Base-by-base conservation (phyloP, 164 flowering plant genomes). In the Magnolia kwangsiensis region DNA sequence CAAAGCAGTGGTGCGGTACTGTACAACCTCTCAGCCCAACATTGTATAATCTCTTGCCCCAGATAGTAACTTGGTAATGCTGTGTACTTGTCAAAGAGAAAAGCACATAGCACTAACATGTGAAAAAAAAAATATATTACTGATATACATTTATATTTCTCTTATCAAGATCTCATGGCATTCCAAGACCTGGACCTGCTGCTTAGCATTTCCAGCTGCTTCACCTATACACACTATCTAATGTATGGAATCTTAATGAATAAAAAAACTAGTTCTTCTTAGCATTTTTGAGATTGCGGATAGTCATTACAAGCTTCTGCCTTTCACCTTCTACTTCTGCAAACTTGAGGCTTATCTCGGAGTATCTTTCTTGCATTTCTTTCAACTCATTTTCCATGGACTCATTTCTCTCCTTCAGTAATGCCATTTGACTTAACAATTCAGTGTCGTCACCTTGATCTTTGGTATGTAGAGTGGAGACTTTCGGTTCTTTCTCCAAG, bases 271-370 rank as follows among this genome's bases (percentile, higher is more conserved):
- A 89, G 73, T 68, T 78, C 87, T 87, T 92, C 82, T 72, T 90
- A 51, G 85, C 72, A 81, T 89, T 93, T 82, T 89, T 89, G 24
- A 93, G 87, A 79, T 85, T 89, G 16, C 97, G 94, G 16, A 95
- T 72, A 5, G 83, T 87, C 98, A 96, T 96, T 19, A 91, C 92
- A 55, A 96, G 97, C 82, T 84, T 76, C 80, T 93, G 98, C 76
- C 99, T 85, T 87, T 96, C 98, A 8, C 98, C 97, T 82, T 96
- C 99, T 21, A 95, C 98, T 83, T 93, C 99, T 63, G 98, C 99
- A 82, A 95, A 95, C 78, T 84, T 92, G 79, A 96, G 92, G 80
- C 99, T 96, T 80, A 90, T 86, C 66, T 88, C 98, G 73, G 98
- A 96, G 76, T 96, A 96, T 83, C 97, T 89, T 80, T 84, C 92